Evolutionary conservation across 164 flowering plant genomes (phyloP).

Genomic region (Vitis riparia): DNA sequence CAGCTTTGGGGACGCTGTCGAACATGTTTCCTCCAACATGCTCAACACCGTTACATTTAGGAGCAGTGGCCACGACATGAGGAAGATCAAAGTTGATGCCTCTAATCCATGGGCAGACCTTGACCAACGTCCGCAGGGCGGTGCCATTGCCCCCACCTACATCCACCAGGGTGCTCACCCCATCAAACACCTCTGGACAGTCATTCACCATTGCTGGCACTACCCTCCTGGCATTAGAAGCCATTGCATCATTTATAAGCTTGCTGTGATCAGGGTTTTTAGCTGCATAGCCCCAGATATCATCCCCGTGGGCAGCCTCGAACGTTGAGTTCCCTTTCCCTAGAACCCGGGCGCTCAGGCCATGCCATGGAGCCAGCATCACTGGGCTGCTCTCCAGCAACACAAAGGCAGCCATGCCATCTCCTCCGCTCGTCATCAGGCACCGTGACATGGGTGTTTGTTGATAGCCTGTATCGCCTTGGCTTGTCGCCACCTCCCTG

Average conservation of each 20-base stretch:
- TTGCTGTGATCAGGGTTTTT: conserved; percentile 33
- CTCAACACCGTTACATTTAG: conserved; percentile 25
- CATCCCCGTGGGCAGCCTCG: conserved; percentile 35
- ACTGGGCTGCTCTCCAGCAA: conserved; percentile 41
- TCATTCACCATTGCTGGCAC: conserved; percentile 24
- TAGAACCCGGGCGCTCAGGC: conserved; percentile 25
- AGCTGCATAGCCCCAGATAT: conserved; percentile 44
- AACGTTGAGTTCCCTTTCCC: conserved; percentile 21
- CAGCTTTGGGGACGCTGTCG: conserved; percentile 41
- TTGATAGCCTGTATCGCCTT: conserved; percentile 17
- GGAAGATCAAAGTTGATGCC: conserved; percentile 72
- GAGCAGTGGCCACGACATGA: conserved; percentile 45
- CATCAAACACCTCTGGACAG: conserved; percentile 43
- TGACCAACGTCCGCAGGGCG: conserved; percentile 26
- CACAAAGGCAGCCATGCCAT: conserved; percentile 41
- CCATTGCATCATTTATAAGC: conserved; percentile 56
- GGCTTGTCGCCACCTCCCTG: conserved; percentile 11
- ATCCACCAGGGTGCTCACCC: conserved; percentile 39
- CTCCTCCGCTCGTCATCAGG: conserved; percentile 22
- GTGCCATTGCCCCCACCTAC: conserved; percentile 64
- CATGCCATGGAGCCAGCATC: conserved; percentile 57
- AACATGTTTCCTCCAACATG: conserved; percentile 68
- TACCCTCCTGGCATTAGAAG: conserved; percentile 37
- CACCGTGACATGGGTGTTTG: conserved; percentile 53
- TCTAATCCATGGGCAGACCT: conserved; percentile 52